Base-by-base conservation (phyloP, 148 eudicot genomes). In the Silene latifolia region DNA sequence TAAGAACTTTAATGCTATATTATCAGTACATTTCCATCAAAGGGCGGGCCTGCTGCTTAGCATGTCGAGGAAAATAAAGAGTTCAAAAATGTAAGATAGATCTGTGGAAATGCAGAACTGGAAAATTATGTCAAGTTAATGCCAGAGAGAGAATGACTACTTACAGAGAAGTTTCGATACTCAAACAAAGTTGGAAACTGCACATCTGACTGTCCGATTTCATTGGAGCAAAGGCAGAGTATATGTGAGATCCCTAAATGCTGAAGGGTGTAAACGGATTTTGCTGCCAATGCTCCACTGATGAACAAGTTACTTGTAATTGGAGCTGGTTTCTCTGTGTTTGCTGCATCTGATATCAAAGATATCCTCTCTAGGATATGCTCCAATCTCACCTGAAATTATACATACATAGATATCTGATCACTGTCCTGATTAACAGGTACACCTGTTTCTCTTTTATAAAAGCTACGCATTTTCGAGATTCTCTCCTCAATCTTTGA, bases 221-320 rank as follows among this genome's bases (percentile, higher is more conserved):
- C 99, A 79, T 95, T 95, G 62, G 98, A 88, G 83, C 99, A 95
- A 63, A 95, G 81, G 82, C 99, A 95, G 58, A 95, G 82, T 59
- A 95, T 84, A 81, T 95, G 98, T 23, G 97, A 89, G 57, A 95
- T 89, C 78, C 91, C 93, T 67, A 95, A 76, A 86, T 90, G 92
- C 78, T 89, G 91, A 81, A 95, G 86, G 15, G 99, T 95, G 87
- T 88, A 84, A 21, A 87, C 82, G 78, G 99, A 90, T 87, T 97
- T 90, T 23, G 99, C 99, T 79, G 97, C 99, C 75, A 95, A 81
- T 23, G 98, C 94, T 63, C 99, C 98, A 76, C 99, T 97, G 64
- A 95, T 95, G 82, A 88, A 95, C 79, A 92, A 75, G 82, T 84
- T 74, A 67, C 77, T 80, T 23, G 87, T 82, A 68, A 95, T 76